Evolutionary conservation across 2,329 filamentous ascomycete species (phyloP).

Genomic region (Tolypocladium tundrense): DNA sequence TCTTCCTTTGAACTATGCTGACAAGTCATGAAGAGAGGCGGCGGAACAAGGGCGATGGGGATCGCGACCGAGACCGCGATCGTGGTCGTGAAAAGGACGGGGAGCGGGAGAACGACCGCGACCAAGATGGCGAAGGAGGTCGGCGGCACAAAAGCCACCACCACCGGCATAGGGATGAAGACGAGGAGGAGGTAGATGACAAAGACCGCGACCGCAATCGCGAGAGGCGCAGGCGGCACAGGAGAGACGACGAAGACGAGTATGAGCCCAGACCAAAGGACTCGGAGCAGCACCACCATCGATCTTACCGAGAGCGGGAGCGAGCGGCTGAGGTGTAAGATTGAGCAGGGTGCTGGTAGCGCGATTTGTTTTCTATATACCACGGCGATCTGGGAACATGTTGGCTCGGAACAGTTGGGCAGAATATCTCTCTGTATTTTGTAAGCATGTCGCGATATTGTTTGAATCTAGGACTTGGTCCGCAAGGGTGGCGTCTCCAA

Average conservation of each 20-base stretch:
- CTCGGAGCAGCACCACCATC: slow-evolving; percentile 8
- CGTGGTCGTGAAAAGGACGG: slow-evolving; percentile 19
- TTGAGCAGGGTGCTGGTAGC: no score
- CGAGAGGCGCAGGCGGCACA: slow-evolving; percentile 10
- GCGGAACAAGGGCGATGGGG: slow-evolving; percentile 22
- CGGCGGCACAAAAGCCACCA: slow-evolving; percentile 19
- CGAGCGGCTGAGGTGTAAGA: slow-evolving; percentile 3
- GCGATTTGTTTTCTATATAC: not conserved
- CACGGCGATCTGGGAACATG: not conserved
- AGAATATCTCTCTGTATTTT: not conserved
- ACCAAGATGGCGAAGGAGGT: slow-evolving; percentile 15
- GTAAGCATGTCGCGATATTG: not conserved
- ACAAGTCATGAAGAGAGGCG: slow-evolving; percentile 16
- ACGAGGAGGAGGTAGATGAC: slow-evolving; percentile 4
- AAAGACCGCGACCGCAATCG: slow-evolving; percentile 5
- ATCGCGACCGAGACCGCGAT: slow-evolving; percentile 23
- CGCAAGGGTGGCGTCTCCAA: not conserved
- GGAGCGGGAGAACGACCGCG: slow-evolving; percentile 17
- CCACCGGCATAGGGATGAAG: slow-evolving; percentile 22
- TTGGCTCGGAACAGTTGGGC: not conserved
- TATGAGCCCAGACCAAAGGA: slow-evolving; percentile 7
- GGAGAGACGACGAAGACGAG: slow-evolving; percentile 12
- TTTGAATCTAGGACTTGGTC: not conserved
- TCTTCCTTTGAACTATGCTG: not conserved
- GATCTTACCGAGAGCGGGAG: slow-evolving; percentile 11